phyloP scores from a whole-genome alignment of 352 stramenopile species.

The Pythium aphanidermatum region DNA sequence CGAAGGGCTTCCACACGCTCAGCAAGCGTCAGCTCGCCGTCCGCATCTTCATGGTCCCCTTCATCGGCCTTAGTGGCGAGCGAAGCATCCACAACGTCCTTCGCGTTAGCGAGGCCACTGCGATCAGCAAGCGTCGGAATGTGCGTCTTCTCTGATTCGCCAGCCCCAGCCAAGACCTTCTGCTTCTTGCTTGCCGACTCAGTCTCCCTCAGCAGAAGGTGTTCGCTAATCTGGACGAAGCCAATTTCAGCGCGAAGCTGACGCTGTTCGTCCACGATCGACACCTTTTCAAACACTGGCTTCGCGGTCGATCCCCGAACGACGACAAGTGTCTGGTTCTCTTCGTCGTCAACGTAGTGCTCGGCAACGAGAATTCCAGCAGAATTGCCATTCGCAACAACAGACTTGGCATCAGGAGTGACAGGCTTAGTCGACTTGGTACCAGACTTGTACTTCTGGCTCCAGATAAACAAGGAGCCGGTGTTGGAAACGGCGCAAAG shows the following conservation, averaged over 20 bases:
- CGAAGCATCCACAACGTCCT: slow-evolving; percentile 59
- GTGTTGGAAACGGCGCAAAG: slow-evolving; percentile 51
- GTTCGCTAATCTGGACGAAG: slow-evolving; percentile 58
- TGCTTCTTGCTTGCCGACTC: slow-evolving; percentile 52
- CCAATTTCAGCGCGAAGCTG: slow-evolving; percentile 49
- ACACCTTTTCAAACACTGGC: slow-evolving; percentile 70
- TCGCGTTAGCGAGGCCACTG: slow-evolving; percentile 43
- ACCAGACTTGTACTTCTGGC: slow-evolving; percentile 56
- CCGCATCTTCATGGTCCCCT: slow-evolving; percentile 44
- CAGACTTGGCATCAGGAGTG: slow-evolving; percentile 35
- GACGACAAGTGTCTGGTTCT: slow-evolving; percentile 32
- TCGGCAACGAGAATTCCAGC: slow-evolving; percentile 44
- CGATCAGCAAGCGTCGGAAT: slow-evolving; percentile 71
- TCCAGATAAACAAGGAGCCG: slow-evolving; percentile 67
- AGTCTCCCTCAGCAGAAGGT: slow-evolving; percentile 47
- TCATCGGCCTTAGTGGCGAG: slow-evolving; percentile 25
- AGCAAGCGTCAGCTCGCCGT: slow-evolving; percentile 59
- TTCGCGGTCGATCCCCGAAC: slow-evolving; percentile 70
- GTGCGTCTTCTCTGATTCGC: slow-evolving; percentile 50
- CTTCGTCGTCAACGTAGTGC: slow-evolving; percentile 20
- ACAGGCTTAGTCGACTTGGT: slow-evolving; percentile 60
- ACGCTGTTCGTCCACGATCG: slow-evolving; percentile 48
- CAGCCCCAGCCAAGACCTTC: slow-evolving; percentile 34
- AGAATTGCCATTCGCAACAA: slow-evolving; percentile 21
- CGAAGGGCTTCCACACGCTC: slow-evolving; percentile 73